These are phyloP conservation scores for Plasmodium relictum DNA, from an alignment of 169 alveolate species.

Conservation along the genomic window DNA sequence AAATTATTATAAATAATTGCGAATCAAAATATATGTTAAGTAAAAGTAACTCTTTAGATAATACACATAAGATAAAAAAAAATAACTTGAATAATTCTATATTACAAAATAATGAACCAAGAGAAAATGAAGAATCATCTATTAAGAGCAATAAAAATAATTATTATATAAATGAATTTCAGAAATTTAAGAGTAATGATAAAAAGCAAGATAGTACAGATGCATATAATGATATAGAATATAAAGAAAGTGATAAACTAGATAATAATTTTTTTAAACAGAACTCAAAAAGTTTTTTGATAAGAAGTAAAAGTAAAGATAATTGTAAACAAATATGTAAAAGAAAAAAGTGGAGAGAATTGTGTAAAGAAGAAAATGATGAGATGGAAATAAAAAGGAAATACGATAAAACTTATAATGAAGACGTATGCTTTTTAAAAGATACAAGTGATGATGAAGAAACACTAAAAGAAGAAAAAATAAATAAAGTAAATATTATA, in stretches of 20 bases:
- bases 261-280: neutral
- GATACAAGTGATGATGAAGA: conserved; percentile 49
- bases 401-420: neutral
- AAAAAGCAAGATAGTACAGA: neutral
- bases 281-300: neutral
- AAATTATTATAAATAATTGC: too few relatives aligned
- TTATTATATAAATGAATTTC: neutral
- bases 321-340: neutral
- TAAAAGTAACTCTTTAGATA: too few relatives aligned
- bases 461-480: conserved; percentile 1
- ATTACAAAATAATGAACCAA: neutral
- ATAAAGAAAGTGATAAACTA: neutral
- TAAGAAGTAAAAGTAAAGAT: neutral
- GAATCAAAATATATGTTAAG: too few relatives aligned
- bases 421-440: conserved; percentile 22
- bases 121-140: neutral
- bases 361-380: neutral
- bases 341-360: neutral
- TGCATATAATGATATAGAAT: neutral
- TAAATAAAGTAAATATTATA: conserved; percentile 14
- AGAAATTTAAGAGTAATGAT: neutral
- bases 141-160: neutral
- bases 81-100: too few relatives aligned
- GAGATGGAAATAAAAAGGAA: neutral
- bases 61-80: too few relatives aligned